Evolutionary conservation across 352 stramenopile genomes (phyloP).

Genomic region (Blastocystis sp.): DNA sequence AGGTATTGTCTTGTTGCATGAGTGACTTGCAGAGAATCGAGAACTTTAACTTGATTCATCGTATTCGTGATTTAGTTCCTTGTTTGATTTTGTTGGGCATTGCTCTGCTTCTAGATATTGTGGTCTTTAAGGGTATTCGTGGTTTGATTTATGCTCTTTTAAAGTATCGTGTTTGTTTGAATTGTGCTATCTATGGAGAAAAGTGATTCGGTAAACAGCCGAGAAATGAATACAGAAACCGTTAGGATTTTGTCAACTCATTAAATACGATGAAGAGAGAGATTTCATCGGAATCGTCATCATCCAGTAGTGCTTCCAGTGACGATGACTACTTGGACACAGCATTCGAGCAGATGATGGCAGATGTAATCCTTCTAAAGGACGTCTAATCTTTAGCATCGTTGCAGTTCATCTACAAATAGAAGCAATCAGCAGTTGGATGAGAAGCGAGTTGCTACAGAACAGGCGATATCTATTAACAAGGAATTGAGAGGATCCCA

Average conservation of each 20-base stretch:
- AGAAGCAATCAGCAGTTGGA: neutral
- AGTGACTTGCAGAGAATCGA: conserved; percentile 29
- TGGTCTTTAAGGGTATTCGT: neutral
- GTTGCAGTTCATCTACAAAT: neutral
- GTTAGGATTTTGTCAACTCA: neutral
- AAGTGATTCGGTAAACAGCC: neutral
- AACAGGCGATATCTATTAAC: neutral
- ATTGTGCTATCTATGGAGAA: too few relatives aligned
- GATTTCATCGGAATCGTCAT: neutral
- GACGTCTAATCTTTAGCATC: neutral
- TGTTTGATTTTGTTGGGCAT: neutral
- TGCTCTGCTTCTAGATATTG: neutral
- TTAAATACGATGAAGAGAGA: too few relatives aligned
- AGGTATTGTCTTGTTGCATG: neutral
- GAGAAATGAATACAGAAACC: neutral
- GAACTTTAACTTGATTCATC: conserved; percentile 33
- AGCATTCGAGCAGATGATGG: neutral
- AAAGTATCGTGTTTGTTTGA: neutral
- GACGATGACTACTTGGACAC: neutral
- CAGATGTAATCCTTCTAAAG: neutral
- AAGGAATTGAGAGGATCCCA: neutral
- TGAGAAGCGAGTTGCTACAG: neutral
- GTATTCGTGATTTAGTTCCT: neutral
- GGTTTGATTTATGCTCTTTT: neutral
- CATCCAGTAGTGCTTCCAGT: neutral